phyloP scores from a whole-genome alignment of 139 green algal species.

The Closterium sp. region DNA sequence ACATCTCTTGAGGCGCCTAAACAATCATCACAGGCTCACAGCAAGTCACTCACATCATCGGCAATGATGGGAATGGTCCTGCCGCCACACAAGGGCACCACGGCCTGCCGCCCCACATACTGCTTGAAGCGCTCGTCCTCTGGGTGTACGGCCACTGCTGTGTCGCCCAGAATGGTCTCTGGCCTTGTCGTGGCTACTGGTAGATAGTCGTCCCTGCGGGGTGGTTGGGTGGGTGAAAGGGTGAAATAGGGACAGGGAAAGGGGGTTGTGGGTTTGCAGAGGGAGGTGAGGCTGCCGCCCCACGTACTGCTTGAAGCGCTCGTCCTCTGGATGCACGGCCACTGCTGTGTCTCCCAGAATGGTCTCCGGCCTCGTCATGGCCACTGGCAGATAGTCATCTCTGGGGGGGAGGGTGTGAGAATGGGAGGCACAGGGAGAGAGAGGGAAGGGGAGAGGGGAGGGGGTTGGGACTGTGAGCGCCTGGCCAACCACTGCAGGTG shows the following conservation, averaged over 20 bases:
- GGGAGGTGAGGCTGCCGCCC: too few relatives aligned
- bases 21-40: conserved; percentile 86
- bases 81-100: conserved; percentile 78
- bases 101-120: conserved; percentile 77
- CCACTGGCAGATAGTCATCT: conserved; percentile 25
- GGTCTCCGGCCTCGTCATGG: conserved; percentile 81
- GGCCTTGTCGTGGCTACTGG: conserved; percentile 62
- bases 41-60: conserved; percentile 64
- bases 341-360: conserved; percentile 97
- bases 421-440: too few relatives aligned
- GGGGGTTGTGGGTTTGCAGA: too few relatives aligned
- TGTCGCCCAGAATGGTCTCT: conserved; percentile 97
- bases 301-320: too few relatives aligned
- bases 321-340: too few relatives aligned
- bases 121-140: conserved; percentile 80
- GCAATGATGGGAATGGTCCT: conserved; percentile 86
- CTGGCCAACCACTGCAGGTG: too few relatives aligned
- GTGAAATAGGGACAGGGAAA: too few relatives aligned
- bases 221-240: too few relatives aligned
- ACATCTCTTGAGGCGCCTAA: too few relatives aligned
- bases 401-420: too few relatives aligned
- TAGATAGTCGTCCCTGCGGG: conserved; percentile 34
- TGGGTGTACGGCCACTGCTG: conserved; percentile 91
- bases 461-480: too few relatives aligned
- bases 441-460: too few relatives aligned